Percentiles rank a stretch among this genome's conserved stretches.
These are phyloP conservation scores for Rhynchosporium agropyri DNA, from an alignment of 2,329 filamentous ascomycete species.

Conservation along the genomic window DNA sequence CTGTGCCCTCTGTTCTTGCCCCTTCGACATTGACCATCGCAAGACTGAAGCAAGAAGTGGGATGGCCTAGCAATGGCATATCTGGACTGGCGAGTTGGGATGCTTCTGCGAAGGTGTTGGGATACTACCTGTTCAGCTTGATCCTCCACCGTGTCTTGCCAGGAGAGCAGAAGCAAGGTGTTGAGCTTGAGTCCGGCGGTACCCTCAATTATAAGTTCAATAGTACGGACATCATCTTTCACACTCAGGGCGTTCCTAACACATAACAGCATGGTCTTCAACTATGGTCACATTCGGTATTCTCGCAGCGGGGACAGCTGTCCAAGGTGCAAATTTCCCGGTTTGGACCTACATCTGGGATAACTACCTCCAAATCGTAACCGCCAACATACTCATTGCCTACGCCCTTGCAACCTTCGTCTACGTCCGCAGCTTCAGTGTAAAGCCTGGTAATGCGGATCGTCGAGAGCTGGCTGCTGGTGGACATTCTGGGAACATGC, in stretches of 20 bases:
- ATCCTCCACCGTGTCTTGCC: constrained; percentile 77
- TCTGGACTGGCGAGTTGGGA: constrained; percentile 70
- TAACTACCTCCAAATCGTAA: constrained; percentile 85
- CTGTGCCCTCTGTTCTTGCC: constrained; percentile 76
- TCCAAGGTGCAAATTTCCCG: constrained; percentile 78
- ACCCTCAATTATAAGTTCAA: constrained; percentile 83
- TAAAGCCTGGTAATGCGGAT: constrained; percentile 73
- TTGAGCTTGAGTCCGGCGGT: constrained; percentile 69
- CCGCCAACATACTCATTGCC: constrained; percentile 78
- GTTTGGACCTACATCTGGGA: constrained; percentile 94
- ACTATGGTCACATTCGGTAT: constrained; percentile 72
- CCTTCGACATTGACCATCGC: constrained; percentile 72
- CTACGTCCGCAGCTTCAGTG: constrained; percentile 80
- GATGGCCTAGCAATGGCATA: constrained; percentile 76
- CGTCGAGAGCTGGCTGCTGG: constrained; percentile 79
- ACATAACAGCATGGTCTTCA: constrained; percentile 68
- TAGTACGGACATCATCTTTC: constrained; percentile 49
- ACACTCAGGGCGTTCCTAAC: constrained; percentile 24
- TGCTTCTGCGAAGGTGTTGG: constrained; percentile 69
- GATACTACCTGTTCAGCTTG: constrained; percentile 77
- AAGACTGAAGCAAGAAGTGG: constrained; percentile 76
- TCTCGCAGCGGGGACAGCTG: constrained; percentile 71
- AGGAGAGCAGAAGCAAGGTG: constrained; percentile 70
- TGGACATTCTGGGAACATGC: constrained; percentile 77
- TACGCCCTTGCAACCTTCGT: constrained; percentile 74